Conservation (phyloP, 2,329 filamentous ascomycete genomes). For the Nothomitra cinnamomea region DNA sequence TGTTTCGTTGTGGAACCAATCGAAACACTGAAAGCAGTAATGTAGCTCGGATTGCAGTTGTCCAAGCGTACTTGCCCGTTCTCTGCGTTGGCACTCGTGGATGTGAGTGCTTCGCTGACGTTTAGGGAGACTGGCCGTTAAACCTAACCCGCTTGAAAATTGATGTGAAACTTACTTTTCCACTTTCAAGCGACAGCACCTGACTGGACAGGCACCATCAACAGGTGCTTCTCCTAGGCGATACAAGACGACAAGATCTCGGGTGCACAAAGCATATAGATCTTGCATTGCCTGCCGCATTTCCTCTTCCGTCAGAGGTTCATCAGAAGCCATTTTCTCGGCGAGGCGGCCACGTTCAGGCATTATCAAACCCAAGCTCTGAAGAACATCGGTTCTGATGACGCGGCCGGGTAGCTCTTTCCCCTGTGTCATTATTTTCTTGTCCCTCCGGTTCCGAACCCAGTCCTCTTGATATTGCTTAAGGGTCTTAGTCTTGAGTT, state of each 20-base stretch:
- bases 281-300: neutral
- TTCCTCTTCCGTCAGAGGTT: neutral
- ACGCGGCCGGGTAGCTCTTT: slow-evolving; percentile 4
- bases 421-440: slow-evolving; percentile 4
- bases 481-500: slow-evolving; percentile 2
- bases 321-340: neutral
- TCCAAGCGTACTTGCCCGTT: neutral
- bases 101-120: neutral
- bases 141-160: neutral
- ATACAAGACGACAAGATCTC: neutral
- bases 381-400: slow-evolving; percentile 3
- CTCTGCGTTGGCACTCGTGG: neutral
- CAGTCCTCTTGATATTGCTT: slow-evolving; percentile 6
- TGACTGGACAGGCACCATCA: neutral
- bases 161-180: neutral
- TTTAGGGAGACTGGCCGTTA: neutral
- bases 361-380: slow-evolving; percentile 4
- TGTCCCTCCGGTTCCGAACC: slow-evolving; percentile 6
- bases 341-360: slow-evolving; percentile 1
- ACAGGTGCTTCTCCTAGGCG: neutral
- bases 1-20: neutral
- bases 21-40: neutral
- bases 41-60: neutral
- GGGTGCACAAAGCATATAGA: neutral
- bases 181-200: neutral